phyloP scores from a whole-genome alignment of 305 asterid genomes.

The Andrographis paniculata region DNA sequence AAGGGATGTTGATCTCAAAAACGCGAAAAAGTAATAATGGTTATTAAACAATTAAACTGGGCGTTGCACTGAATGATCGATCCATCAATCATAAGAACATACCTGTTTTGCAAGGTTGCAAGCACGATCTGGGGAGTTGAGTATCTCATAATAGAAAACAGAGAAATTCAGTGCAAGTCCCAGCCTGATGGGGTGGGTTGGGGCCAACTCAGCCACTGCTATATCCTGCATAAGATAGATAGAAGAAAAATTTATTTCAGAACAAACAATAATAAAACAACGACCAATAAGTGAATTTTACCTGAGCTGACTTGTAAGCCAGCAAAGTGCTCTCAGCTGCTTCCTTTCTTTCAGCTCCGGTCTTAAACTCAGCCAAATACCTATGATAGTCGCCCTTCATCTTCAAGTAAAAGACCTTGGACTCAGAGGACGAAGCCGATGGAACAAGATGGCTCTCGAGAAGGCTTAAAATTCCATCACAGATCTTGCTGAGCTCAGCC shows the following conservation, averaged over 20 bases:
- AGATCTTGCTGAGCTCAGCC: conserved; percentile 31
- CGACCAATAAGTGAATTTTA: background rate
- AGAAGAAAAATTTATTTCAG: too few species aligned
- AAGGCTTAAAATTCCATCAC: conserved; percentile 33
- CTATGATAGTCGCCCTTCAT: conserved; percentile 40
- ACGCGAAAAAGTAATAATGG: background rate
- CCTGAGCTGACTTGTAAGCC: conserved; percentile 44
- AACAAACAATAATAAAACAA: background rate
- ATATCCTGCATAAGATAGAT: conserved; percentile 23
- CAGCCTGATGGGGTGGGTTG: conserved; percentile 24
- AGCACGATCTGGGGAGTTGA: conserved; percentile 27
- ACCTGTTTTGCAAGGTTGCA: conserved; percentile 26
- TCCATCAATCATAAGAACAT: background rate
- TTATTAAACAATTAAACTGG: background rate
- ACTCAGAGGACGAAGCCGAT: conserved; percentile 26
- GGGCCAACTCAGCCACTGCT: conserved; percentile 21
- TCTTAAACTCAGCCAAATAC: conserved; percentile 39
- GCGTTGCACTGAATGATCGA: background rate
- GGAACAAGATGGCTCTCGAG: conserved; percentile 29
- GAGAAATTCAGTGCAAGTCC: conserved; percentile 25
- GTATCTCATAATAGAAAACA: conserved; percentile 23
- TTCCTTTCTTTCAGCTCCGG: conserved; percentile 31
- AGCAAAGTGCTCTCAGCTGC: conserved; percentile 43
- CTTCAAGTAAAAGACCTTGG: conserved; percentile 36
- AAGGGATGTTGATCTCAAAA: too few species aligned